Percentiles rank a stretch among this genome's conserved stretches.
phyloP scores from a whole-genome alignment of 2,329 filamentous ascomycete genomes.

The Trichoderma pleuroti region DNA sequence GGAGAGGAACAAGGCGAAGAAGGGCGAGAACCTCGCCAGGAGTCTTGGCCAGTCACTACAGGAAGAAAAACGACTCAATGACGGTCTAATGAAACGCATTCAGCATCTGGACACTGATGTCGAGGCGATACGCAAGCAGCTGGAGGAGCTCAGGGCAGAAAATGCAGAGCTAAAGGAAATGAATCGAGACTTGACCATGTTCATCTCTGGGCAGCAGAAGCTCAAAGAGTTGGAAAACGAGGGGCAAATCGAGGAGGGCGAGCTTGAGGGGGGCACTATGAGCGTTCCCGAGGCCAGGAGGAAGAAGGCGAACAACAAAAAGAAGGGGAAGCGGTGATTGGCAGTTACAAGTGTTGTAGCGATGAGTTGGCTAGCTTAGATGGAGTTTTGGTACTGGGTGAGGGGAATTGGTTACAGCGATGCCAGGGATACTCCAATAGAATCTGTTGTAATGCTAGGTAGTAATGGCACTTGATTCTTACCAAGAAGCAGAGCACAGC shows the following conservation, averaged over 20 bases:
- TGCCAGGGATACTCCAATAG: not conserved
- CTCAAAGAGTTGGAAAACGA: constrained; percentile 65
- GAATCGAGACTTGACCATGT: constrained; percentile 83
- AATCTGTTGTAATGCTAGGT: not conserved
- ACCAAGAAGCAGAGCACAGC: not conserved
- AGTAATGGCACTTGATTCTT: not conserved
- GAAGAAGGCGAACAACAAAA: constrained; percentile 32
- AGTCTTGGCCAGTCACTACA: constrained; percentile 71
- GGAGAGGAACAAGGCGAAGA: constrained; percentile 63
- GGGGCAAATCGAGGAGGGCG: constrained; percentile 60
- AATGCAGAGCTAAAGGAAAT: constrained; percentile 76
- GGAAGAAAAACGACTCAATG: constrained; percentile 82
- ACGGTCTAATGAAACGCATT: constrained; percentile 79
- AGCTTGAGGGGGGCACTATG: constrained; percentile 70
- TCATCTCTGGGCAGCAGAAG: constrained; percentile 80
- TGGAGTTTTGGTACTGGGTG: not conserved
- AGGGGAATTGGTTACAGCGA: not conserved
- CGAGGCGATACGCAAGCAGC: constrained; percentile 53
- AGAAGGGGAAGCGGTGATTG: constrained; percentile 46
- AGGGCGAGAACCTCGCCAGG: constrained; percentile 72
- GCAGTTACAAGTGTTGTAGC: not conserved
- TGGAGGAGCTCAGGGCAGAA: constrained; percentile 56
- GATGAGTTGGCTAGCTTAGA: not conserved
- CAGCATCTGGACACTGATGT: constrained; percentile 66
- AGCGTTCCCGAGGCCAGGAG: constrained; percentile 60